These are phyloP conservation scores for Monosporascus sp. DNA, from an alignment of 2,329 filamentous ascomycete genomes.

Conservation along the genomic window DNA sequence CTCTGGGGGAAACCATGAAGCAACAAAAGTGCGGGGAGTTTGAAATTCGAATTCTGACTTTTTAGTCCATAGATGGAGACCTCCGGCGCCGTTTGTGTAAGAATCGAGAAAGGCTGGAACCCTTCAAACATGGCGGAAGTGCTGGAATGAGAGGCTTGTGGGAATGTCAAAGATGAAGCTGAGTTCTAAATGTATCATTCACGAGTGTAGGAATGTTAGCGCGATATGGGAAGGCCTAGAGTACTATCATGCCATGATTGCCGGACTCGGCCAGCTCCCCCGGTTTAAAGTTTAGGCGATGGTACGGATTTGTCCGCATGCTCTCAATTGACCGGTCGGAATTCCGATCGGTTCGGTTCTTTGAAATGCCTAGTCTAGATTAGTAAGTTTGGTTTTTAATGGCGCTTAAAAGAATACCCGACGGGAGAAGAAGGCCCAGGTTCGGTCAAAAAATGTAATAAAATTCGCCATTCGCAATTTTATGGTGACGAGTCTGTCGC, in stretches of 20 bases:
- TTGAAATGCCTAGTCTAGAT: background rate
- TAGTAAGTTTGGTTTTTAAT: background rate
- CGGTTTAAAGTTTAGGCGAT: background rate
- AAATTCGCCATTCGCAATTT: too few species aligned
- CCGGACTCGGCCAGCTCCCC: background rate
- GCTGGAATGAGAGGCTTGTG: background rate
- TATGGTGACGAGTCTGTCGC: background rate
- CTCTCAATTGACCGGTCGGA: too few species aligned
- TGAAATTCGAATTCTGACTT: conserved; percentile 22
- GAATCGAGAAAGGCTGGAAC: conserved; percentile 34
- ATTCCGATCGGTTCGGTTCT: background rate
- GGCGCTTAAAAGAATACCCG: background rate
- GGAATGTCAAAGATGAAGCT: too few species aligned
- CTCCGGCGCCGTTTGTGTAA: conserved; percentile 28
- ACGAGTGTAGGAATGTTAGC: too few species aligned
- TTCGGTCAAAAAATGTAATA: too few species aligned
- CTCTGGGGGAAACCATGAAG: conserved; percentile 50
- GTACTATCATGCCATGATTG: background rate
- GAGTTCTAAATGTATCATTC: too few species aligned
- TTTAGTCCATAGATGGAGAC: conserved; percentile 40
- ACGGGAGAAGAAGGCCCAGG: background rate
- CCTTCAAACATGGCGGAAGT: conserved; percentile 30
- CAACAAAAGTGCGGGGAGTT: conserved; percentile 37
- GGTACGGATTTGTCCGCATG: background rate
- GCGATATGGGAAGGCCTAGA: too few species aligned